phyloP scores from a whole-genome alignment of 2,329 filamentous ascomycete genomes.

The Aspergillus thermomutatus region DNA sequence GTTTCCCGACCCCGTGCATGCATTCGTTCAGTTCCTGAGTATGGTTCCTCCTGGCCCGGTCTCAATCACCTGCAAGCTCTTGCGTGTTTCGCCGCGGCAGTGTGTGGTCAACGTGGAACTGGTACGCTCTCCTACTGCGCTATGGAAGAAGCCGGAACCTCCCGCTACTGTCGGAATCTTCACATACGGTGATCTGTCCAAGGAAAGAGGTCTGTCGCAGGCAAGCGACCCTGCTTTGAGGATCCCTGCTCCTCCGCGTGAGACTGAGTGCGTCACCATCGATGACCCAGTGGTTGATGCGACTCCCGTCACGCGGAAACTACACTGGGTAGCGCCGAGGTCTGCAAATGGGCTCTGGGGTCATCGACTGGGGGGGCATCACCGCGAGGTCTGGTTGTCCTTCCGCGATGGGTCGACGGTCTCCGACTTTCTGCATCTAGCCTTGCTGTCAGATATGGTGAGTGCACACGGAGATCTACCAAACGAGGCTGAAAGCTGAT shows the following conservation, averaged over 20 bases:
- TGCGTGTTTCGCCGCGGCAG: constrained; percentile 16
- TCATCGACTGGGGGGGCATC: constrained; percentile 20
- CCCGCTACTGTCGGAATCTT: constrained; percentile 11
- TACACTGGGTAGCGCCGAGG: constrained; percentile 19
- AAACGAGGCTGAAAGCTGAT: not conserved
- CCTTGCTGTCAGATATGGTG: constrained; percentile 19
- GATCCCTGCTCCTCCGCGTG: constrained; percentile 7
- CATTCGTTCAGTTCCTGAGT: constrained; percentile 19
- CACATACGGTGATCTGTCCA: constrained; percentile 16
- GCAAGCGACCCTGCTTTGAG: not conserved
- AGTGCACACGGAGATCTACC: not conserved
- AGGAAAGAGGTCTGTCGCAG: constrained; percentile 16
- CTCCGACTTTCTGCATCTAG: constrained; percentile 13
- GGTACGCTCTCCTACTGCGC: not conserved
- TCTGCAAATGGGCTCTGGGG: constrained; percentile 19
- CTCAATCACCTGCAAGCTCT: constrained; percentile 9
- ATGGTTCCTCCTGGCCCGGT: constrained; percentile 16
- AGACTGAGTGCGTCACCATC: constrained; percentile 17
- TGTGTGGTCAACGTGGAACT: constrained; percentile 17
- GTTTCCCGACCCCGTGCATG: constrained; percentile 18
- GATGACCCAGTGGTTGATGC: constrained; percentile 20
- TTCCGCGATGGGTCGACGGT: constrained; percentile 18
- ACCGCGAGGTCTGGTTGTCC: constrained; percentile 21
- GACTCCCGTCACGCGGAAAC: constrained; percentile 18
- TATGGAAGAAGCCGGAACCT: not conserved